phyloP scores from a whole-genome alignment of 495 filamentous ascomycete genomes.

The Apiosordaria backusii region DNA sequence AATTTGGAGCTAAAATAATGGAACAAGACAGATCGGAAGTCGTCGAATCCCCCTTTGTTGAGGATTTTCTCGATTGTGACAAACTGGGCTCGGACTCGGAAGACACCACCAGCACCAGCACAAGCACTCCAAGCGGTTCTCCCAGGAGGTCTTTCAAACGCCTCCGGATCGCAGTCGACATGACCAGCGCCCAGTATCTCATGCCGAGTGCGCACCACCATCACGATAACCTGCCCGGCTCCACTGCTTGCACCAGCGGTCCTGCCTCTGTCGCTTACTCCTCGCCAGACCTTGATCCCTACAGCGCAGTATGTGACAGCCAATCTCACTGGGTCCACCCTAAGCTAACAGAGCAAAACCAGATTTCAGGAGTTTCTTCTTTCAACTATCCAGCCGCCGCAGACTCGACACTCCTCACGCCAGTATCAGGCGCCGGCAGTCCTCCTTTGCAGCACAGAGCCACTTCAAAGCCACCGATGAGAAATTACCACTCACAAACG shows the following conservation, averaged over 20 bases:
- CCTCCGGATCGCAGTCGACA: slow-evolving; percentile 30
- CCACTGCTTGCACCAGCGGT: slow-evolving; percentile 19
- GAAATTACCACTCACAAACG: slow-evolving; percentile 32
- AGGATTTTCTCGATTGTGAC: slow-evolving; percentile 23
- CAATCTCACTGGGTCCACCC: background rate
- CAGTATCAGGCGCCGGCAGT: slow-evolving; percentile 43
- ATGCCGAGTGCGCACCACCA: slow-evolving; percentile 25
- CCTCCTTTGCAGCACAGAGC: slow-evolving; percentile 41
- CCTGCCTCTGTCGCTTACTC: slow-evolving; percentile 25
- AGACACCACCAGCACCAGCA: slow-evolving; percentile 9
- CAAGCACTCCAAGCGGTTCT: slow-evolving; percentile 9
- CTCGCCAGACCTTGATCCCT: slow-evolving; percentile 29
- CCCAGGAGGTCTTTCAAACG: slow-evolving; percentile 18
- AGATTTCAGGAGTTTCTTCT: slow-evolving; percentile 39
- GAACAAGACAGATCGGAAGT: slow-evolving; percentile 24
- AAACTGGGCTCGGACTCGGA: slow-evolving; percentile 22
- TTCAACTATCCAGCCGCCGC: slow-evolving; percentile 43
- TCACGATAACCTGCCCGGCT: slow-evolving; percentile 22
- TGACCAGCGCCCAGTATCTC: slow-evolving; percentile 32
- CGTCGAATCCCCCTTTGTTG: slow-evolving; percentile 17
- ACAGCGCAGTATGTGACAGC: slow-evolving; percentile 31
- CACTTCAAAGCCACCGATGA: slow-evolving; percentile 31
- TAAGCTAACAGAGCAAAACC: slow-evolving; percentile 8
- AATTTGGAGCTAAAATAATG: slow-evolving; percentile 23
- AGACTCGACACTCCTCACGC: slow-evolving; percentile 46